These are phyloP conservation scores for Ophiobolus disseminans DNA, from an alignment of 2,329 filamentous ascomycete genomes.

Conservation along the genomic window DNA sequence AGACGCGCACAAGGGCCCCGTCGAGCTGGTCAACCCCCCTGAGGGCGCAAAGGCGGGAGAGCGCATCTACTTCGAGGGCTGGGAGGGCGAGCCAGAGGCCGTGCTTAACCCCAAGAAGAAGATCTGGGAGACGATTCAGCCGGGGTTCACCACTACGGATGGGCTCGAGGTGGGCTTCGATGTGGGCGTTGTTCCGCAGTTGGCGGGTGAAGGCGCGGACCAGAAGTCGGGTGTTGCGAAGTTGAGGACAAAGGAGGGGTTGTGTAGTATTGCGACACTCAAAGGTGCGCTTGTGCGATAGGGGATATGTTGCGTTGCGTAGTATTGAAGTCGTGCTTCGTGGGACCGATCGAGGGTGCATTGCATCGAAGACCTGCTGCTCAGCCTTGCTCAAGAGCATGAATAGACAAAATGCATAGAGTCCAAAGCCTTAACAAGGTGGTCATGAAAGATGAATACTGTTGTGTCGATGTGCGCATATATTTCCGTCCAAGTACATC, in stretches of 20 bases:
- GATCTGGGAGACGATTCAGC: constrained; percentile 96
- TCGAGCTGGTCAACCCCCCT: constrained; percentile 90
- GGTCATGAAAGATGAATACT: too few relatives aligned
- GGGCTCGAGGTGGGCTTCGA: constrained; percentile 86
- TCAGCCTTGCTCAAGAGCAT: too few relatives aligned
- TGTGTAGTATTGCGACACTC: constrained; percentile 83
- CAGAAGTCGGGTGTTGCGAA: constrained; percentile 63
- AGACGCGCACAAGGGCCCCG: constrained; percentile 83
- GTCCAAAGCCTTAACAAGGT: too few relatives aligned
- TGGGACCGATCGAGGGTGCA: too few relatives aligned
- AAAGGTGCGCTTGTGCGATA: constrained; percentile 85
- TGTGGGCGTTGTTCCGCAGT: constrained; percentile 74
- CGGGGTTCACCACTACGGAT: constrained; percentile 90
- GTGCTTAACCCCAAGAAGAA: constrained; percentile 99
- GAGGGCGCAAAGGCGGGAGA: constrained; percentile 81
- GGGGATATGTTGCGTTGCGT: background rate
- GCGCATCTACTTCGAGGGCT: constrained; percentile 91
- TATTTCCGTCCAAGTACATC: background rate
- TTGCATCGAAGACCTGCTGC: too few relatives aligned
- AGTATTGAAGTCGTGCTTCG: background rate
- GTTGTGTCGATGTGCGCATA: too few relatives aligned
- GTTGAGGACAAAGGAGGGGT: constrained; percentile 79
- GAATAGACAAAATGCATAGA: too few relatives aligned
- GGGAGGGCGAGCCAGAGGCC: constrained; percentile 89
- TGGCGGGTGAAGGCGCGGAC: constrained; percentile 71